phyloP scores from a whole-genome alignment of 345 rosid species.

The thale cress (Arabidopsis thaliana) region TAIR10.1 NC_003070.9:1016001-1016500 shows the following conservation, averaged over 20 bases:
- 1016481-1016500: neutral
- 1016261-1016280: neutral
- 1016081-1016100: constrained; percentile 83
- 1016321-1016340: constrained; percentile 45
- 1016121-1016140: constrained; percentile 76
- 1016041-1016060: neutral
- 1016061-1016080: constrained; percentile 48
- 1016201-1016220: constrained; percentile 77
- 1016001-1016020: neutral
- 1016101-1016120: constrained; percentile 77
- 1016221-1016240: constrained; percentile 62
- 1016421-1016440: constrained; percentile 78
- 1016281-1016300: neutral
- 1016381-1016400: constrained; percentile 87
- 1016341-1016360: constrained; percentile 68
- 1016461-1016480: neutral
- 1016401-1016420: constrained; percentile 83
- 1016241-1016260: neutral
- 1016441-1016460: constrained; percentile 66
- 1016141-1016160: constrained; percentile 69
- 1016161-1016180: constrained; percentile 74
- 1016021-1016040: neutral
- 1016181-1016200: constrained; percentile 72
- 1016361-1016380: constrained; percentile 72
- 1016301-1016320: constrained; percentile 12